Conservation (phyloP, 345 rosid species). For the Limnanthes douglasii region DNA sequence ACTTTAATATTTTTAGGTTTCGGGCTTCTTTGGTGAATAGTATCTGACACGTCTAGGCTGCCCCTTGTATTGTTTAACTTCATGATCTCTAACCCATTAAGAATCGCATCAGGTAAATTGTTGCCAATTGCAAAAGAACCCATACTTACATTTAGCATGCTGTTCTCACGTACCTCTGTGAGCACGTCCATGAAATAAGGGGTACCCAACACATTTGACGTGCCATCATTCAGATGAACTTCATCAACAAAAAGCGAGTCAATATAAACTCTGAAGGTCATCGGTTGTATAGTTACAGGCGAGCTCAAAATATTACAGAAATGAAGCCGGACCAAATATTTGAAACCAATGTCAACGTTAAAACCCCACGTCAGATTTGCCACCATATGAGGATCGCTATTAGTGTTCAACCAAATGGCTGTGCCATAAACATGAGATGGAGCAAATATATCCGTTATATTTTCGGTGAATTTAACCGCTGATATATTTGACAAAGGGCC, state of each 20-base stretch:
- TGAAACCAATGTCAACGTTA: conserved; percentile 45
- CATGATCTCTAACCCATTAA: conserved; percentile 55
- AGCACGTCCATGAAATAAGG: conserved; percentile 55
- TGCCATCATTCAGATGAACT: conserved; percentile 28
- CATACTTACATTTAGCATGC: conserved; percentile 30
- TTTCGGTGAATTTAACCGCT: conserved; percentile 33
- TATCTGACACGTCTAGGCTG: conserved; percentile 29
- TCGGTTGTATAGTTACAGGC: not conserved
- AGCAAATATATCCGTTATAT: conserved; percentile 29
- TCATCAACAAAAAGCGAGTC: conserved; percentile 31
- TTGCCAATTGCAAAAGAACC: conserved; percentile 27
- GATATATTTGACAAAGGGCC: conserved; percentile 13
- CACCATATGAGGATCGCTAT: conserved; percentile 1
- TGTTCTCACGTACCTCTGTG: conserved; percentile 11
- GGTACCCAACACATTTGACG: conserved; percentile 19
- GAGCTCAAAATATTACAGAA: conserved; percentile 38
- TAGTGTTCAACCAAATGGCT: conserved; percentile 34
- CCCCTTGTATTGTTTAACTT: conserved; percentile 37
- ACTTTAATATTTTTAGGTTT: conserved; percentile 12
- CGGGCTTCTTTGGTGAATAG: conserved; percentile 3
- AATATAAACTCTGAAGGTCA: conserved; percentile 33
- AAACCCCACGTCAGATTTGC: conserved; percentile 69
- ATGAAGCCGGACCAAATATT: conserved; percentile 63
- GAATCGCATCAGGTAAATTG: conserved; percentile 17
- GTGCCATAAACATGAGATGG: conserved; percentile 67